These are phyloP conservation scores for Cyclotella choctawhatcheeana DNA, from an alignment of 108 stramenopile genomes.

Conservation along the genomic window DNA sequence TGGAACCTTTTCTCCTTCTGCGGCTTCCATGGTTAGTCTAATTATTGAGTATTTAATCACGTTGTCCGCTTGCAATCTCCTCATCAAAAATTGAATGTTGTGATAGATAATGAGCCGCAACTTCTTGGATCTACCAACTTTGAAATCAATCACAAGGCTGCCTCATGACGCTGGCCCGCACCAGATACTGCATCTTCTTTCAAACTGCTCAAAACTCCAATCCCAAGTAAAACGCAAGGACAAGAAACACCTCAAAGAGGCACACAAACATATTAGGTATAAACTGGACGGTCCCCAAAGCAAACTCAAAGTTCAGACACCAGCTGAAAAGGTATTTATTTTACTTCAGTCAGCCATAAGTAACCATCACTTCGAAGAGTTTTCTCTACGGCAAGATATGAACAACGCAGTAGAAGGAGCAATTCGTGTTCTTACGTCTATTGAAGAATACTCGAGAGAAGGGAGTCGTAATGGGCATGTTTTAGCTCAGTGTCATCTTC, in stretches of 20 bases:
- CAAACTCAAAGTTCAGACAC: constrained; percentile 77
- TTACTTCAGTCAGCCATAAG: constrained; percentile 82
- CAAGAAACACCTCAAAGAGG: constrained; percentile 82
- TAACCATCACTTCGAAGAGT: constrained; percentile 64
- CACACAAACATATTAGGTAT: constrained; percentile 74
- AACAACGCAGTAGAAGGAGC: constrained; percentile 59
- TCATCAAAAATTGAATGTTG: background rate
- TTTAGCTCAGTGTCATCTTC: constrained; percentile 57
- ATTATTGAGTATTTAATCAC: background rate
- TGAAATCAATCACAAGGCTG: constrained; percentile 69
- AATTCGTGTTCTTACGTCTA: constrained; percentile 67
- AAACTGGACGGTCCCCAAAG: constrained; percentile 78
- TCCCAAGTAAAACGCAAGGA: constrained; percentile 72
- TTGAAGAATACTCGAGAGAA: constrained; percentile 74
- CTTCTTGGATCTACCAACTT: constrained; percentile 70
- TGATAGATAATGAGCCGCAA: constrained; percentile 76
- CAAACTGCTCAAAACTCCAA: constrained; percentile 68
- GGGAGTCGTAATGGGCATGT: constrained; percentile 72
- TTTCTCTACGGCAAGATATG: constrained; percentile 78
- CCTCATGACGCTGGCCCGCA: constrained; percentile 64
- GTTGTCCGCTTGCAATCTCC: background rate
- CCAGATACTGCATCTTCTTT: constrained; percentile 69
- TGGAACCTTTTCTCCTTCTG: constrained; percentile 50
- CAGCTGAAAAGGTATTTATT: constrained; percentile 83
- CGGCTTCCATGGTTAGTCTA: constrained; percentile 33